Percentiles rank a stretch among this genome's conserved stretches.
Evolutionary conservation across 139 green algal genomes (phyloP).

Genomic region (Spirogloea muscicola): DNA sequence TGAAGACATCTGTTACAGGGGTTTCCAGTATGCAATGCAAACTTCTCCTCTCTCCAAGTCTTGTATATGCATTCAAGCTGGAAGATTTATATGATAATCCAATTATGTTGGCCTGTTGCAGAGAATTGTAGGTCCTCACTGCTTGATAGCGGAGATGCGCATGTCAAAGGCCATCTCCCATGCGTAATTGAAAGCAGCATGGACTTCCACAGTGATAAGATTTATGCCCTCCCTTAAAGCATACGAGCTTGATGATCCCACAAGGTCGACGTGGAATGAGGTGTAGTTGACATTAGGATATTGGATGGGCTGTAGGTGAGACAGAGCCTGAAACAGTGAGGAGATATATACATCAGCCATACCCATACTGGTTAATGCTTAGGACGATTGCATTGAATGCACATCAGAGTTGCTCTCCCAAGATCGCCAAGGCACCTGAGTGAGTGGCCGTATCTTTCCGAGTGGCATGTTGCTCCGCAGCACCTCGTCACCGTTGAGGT

Average conservation of each 20-base stretch:
- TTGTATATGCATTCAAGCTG: not conserved
- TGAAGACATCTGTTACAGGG: not conserved
- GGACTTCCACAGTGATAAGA: conserved; percentile 6
- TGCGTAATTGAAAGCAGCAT: not conserved
- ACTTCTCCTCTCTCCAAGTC: not conserved
- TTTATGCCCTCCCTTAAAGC: conserved; percentile 20
- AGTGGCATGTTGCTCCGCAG: conserved; percentile 9
- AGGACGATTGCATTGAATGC: not conserved
- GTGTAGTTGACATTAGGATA: not conserved
- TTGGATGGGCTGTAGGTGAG: not conserved
- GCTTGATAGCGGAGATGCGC: conserved; percentile 8
- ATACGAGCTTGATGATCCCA: not conserved
- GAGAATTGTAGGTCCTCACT: not conserved
- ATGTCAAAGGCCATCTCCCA: conserved; percentile 29
- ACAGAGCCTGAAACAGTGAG: not conserved
- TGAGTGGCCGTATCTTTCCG: too few species aligned
- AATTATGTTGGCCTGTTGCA: too few species aligned
- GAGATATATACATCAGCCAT: not conserved
- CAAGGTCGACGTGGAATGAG: not conserved
- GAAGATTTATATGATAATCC: not conserved
- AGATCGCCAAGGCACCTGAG: too few species aligned
- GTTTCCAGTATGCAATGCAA: not conserved
- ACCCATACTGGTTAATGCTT: conserved; percentile 9
- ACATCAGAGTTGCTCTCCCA: too few species aligned
- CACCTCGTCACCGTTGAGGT: conserved; percentile 23